Evolutionary conservation across 1,139 yeast species (phyloP), one percentile per base, ranked within the genome.

Genomic region (Nakaseomyces bracarensis): DNA sequence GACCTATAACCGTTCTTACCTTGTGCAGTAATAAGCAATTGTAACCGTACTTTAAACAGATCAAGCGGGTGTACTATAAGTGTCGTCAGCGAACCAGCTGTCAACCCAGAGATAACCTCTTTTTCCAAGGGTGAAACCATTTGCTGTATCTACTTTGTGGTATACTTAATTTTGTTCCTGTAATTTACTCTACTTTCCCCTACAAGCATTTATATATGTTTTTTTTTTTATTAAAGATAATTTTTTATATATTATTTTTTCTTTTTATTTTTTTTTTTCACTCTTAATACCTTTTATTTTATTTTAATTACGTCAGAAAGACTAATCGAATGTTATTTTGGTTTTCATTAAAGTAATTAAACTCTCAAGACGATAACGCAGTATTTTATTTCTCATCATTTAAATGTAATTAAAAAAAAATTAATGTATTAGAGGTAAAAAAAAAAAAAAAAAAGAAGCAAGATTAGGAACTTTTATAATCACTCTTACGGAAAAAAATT

Each of bases 1-100:
- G 28, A 11, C 22, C 15, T 15, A 21, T 35, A 35, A 16, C 38
- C 29, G 39, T 29, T 23, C n/a, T 37, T 28, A 4, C 59, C 49
- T 2, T 43, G 43, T 1, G 16, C 18, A 3, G 55, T 49, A 10
- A 57, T 57, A 27, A 61, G 60, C 14, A 68, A 49, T 44, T 91
- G 98, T 36, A 91, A 67, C 45, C 96, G 69, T 11, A 87, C 72
- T 62, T 91, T 91, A 51, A 89, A 66, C 44, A 91, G 69, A 60
- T 91, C 98, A 31, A 91, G 65, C 1, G 98, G 98, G 60, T 91
- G 98, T 38, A 91, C 80, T 4, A 82, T 66, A 3, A 83, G 52
- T 2, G 97, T 89, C 3, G 96, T 81, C 22, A 76, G 63, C 38
- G 80, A 74, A 0, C 98, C 98, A 0, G 97, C 96, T 3, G 78